Percentiles rank a stretch among this genome's conserved stretches.
These are phyloP conservation scores for Backusella morwellensis DNA, from an alignment of 192 early-diverging fungal species.

Conservation along the genomic window DNA sequence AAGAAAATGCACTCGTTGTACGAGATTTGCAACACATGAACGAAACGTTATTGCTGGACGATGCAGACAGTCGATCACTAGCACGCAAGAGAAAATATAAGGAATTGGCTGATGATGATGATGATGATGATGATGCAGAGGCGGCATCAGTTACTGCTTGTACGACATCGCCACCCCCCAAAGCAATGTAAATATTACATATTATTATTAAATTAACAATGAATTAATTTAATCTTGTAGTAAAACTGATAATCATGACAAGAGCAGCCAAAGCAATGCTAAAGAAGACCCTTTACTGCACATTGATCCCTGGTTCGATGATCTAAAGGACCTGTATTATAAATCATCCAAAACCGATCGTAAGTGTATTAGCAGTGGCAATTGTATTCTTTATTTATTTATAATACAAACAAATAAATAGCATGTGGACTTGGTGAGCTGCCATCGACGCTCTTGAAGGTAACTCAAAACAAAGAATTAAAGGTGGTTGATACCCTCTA, in stretches of 20 bases:
- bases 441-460: conserved; percentile 62
- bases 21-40: neutral
- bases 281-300: conserved; percentile 31
- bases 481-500: conserved; percentile 74
- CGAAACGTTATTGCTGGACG: neutral
- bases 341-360: conserved; percentile 43
- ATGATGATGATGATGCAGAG: neutral
- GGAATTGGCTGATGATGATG: neutral
- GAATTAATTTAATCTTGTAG: neutral
- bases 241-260: neutral
- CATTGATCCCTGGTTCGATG: conserved; percentile 49
- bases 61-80: neutral
- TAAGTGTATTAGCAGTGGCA: conserved; percentile 29
- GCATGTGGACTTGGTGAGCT: conserved; percentile 43
- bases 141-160: neutral
- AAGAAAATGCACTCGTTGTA: neutral
- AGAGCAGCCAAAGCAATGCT: conserved; percentile 40
- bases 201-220: no score
- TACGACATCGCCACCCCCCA: neutral
- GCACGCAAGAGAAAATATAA: neutral
- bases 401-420: neutral
- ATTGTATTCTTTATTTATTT: no score
- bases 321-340: conserved; percentile 76
- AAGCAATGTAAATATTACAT: neutral
- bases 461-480: conserved; percentile 69